These are phyloP conservation scores for Stagonosporopsis rhizophila DNA, from an alignment of 2,329 filamentous ascomycete species.

Conservation along the genomic window DNA sequence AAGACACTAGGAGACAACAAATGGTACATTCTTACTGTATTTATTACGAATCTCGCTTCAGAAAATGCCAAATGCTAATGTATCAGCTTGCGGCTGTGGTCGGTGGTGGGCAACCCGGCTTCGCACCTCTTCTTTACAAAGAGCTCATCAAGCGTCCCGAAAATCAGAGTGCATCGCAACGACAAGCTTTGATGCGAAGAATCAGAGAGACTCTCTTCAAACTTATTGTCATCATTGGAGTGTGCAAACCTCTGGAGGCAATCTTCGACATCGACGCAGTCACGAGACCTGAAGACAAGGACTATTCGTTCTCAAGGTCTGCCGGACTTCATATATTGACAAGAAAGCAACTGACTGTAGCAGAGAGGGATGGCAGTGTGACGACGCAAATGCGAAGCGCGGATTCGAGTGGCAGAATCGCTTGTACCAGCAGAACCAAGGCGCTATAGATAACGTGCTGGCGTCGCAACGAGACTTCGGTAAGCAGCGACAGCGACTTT, in stretches of 20 bases:
- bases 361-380: conserved; percentile 64
- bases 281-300: conserved; percentile 62
- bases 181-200: conserved; percentile 58
- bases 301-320: conserved; percentile 50
- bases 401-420: conserved; percentile 64
- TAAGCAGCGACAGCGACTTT: conserved; percentile 6
- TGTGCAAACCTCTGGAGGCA: conserved; percentile 68
- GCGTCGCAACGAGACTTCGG: conserved; percentile 57
- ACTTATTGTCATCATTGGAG: conserved; percentile 63
- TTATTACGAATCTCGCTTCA: background rate
- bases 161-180: conserved; percentile 52
- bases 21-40: conserved; percentile 57
- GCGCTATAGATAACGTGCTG: conserved; percentile 49
- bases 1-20: conserved; percentile 52
- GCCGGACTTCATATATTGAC: background rate
- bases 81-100: conserved; percentile 52
- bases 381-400: conserved; percentile 61
- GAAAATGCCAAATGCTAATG: background rate
- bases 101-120: conserved; percentile 59
- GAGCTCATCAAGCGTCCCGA: conserved; percentile 60
- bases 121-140: conserved; percentile 62
- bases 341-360: background rate
- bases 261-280: conserved; percentile 62
- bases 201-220: conserved; percentile 68
- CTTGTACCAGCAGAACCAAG: conserved; percentile 62